Conservation (phyloP, 345 rosid species). For the Corchorus capsularis region DNA sequence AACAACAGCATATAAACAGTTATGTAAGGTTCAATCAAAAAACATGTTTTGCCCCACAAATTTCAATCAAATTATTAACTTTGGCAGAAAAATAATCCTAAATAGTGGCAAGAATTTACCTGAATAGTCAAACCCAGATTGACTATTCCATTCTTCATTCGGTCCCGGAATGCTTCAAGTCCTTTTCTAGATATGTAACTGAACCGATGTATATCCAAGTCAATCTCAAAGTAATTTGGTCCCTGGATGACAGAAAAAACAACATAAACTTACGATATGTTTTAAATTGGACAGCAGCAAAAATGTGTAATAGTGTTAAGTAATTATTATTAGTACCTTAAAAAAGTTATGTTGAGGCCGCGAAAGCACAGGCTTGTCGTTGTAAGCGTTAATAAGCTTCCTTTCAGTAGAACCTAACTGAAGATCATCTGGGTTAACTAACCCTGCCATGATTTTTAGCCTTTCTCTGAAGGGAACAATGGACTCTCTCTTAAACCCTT, state of each 20-base stretch:
- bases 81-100: too few species aligned
- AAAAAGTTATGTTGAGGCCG: constrained; percentile 86
- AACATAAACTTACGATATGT: not conserved
- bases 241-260: constrained; percentile 50
- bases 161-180: constrained; percentile 82
- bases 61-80: too few species aligned
- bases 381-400: constrained; percentile 80
- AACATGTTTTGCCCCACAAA: too few species aligned
- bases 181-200: constrained; percentile 94
- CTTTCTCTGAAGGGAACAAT: constrained; percentile 83
- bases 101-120: constrained; percentile 48
- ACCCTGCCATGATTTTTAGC: constrained; percentile 79
- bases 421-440: constrained; percentile 85
- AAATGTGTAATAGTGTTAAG: not conserved
- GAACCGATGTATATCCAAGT: constrained; percentile 88
- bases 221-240: constrained; percentile 86
- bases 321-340: constrained; percentile 31
- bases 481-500: constrained; percentile 81
- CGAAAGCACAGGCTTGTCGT: constrained; percentile 90
- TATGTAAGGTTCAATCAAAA: too few species aligned
- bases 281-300: not conserved
- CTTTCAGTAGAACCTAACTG: constrained; percentile 74
- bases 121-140: constrained; percentile 90
- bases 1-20: not conserved
- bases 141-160: constrained; percentile 69